A percentile compares a stretch with the other conserved stretches of the same genome.
Evolutionary conservation across 1,139 yeast genomes (phyloP).

Genomic region (Debaryomycetaceae sp.): DNA sequence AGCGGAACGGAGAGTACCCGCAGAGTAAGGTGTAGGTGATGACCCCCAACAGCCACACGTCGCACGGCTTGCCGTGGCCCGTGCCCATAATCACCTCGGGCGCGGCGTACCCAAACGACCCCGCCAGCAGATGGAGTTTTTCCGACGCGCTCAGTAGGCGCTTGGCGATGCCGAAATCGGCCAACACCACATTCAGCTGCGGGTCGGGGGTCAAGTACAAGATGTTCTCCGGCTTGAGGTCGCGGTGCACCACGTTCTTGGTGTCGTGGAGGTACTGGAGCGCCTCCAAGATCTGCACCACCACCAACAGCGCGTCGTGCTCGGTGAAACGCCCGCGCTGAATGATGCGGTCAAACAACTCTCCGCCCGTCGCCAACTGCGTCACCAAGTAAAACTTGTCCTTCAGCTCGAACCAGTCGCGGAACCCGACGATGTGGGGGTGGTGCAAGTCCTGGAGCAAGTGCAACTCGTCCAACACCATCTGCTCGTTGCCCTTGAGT

Average conservation of each 20-base stretch:
- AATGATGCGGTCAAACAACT: slow-evolving; percentile 78
- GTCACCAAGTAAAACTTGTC: slow-evolving; percentile 76
- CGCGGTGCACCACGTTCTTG: slow-evolving; percentile 80
- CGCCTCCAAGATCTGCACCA: slow-evolving; percentile 70
- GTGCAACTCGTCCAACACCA: slow-evolving; percentile 72
- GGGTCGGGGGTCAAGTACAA: slow-evolving; percentile 52
- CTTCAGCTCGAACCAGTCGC: slow-evolving; percentile 85
- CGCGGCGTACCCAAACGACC: slow-evolving; percentile 91
- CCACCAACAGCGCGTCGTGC: slow-evolving; percentile 69
- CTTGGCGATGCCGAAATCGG: slow-evolving; percentile 92
- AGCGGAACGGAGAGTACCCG: slow-evolving; percentile 89
- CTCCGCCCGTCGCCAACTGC: slow-evolving; percentile 87
- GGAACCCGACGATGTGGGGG: slow-evolving; percentile 77
- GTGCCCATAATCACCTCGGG: slow-evolving; percentile 76
- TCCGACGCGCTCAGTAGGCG: slow-evolving; percentile 56
- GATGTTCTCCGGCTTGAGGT: slow-evolving; percentile 85
- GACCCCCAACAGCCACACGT: slow-evolving; percentile 89
- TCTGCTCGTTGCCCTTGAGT: slow-evolving; percentile 65
- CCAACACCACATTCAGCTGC: slow-evolving; percentile 71
- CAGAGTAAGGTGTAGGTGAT: slow-evolving; percentile 85
- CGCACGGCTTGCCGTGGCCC: slow-evolving; percentile 92
- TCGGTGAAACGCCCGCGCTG: slow-evolving; percentile 78
- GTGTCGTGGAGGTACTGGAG: slow-evolving; percentile 62
- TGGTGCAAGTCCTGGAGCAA: slow-evolving; percentile 63
- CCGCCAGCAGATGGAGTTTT: slow-evolving; percentile 73